Base-by-base conservation (phyloP, 169 alveolate genomes). In the Plasmodium gonderi region DNA sequence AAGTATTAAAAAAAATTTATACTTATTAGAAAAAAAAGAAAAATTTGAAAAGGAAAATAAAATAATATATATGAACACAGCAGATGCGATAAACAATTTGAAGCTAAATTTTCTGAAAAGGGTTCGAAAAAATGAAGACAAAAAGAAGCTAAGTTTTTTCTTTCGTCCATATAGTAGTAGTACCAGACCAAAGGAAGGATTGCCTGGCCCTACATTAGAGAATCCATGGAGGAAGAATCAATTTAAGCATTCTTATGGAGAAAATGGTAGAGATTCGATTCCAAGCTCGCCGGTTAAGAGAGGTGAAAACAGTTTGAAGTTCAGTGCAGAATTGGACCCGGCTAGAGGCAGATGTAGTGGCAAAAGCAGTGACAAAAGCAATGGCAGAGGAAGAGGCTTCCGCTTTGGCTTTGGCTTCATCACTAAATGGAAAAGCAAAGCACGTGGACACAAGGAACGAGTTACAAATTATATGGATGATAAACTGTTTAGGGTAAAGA, bases 71-170 rank as follows among this genome's bases (percentile, higher is more conserved):
- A 36, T 85, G 80, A 85, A 64, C 69, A 49, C 87, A 54, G 74
- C 92, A n/a, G 92, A 85, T 60, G 75, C 69, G 23, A 85, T 85
- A n/a, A 77, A 85, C n/a, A 75, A 75, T 49, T 85, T 85, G 51
- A 85, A 76, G 49, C 36, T 23, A 3, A 75, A 85, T 40, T 74
- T 51, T 29, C 64, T 85, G 33, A 85, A 85, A 64, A 38, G 92
- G 12, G 38, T 85, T 20, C 60, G 79, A 3, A 75, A 44, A 38
- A 49, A 33, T 1, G 91, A 82, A 38, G 54, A 69, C 26, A 85
- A 76, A 75, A 36, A 65, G 49, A 64, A 29, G 1, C 65, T 49
- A 14, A 74, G 7, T 6, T 20, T 74, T 11, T 67, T 81, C 20
- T 81, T 79, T 8, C 90, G 90, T 17, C 90, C 90, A 2, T 79